A percentile compares a stretch with the other conserved stretches of the same genome.
These are phyloP conservation scores for Periconia digitata DNA, from an alignment of 2,329 filamentous ascomycete genomes.

Conservation along the genomic window DNA sequence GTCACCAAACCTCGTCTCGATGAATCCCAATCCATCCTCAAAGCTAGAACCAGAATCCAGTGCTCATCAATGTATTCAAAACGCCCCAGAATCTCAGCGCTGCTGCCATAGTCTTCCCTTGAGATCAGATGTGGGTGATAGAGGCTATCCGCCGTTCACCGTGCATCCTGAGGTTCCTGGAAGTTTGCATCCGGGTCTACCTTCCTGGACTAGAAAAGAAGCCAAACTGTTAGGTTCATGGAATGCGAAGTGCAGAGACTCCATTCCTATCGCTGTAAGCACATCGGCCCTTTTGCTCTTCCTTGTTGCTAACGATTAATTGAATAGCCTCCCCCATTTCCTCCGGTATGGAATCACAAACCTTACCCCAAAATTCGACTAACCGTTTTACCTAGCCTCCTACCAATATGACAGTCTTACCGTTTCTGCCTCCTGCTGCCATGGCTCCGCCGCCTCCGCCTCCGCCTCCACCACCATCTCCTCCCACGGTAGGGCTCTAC, in stretches of 20 bases:
- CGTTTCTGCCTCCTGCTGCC: background rate
- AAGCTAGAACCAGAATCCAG: background rate
- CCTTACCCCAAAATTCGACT: too few relatives aligned
- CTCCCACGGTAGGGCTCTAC: too few relatives aligned
- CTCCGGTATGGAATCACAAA: too few relatives aligned
- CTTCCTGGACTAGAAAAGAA: background rate
- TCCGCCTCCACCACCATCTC: conserved; percentile 8
- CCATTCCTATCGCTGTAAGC: background rate
- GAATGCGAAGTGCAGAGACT: background rate
- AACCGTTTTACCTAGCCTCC: too few relatives aligned
- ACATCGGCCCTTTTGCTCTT: background rate
- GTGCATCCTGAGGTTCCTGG: background rate
- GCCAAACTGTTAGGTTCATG: background rate
- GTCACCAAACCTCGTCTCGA: background rate
- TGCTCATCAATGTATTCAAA: background rate
- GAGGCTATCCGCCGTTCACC: background rate
- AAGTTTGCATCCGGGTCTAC: background rate
- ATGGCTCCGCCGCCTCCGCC: background rate
- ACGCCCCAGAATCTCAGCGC: background rate
- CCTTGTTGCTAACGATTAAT: too few relatives aligned
- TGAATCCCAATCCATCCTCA: too few relatives aligned
- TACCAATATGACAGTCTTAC: background rate
- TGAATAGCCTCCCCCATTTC: too few relatives aligned
- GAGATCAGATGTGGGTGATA: background rate
- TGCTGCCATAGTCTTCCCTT: conserved; percentile 2